Base-by-base conservation (phyloP, 1,284 basidiomycete species). In the Rhodotorula sp. region DNA sequence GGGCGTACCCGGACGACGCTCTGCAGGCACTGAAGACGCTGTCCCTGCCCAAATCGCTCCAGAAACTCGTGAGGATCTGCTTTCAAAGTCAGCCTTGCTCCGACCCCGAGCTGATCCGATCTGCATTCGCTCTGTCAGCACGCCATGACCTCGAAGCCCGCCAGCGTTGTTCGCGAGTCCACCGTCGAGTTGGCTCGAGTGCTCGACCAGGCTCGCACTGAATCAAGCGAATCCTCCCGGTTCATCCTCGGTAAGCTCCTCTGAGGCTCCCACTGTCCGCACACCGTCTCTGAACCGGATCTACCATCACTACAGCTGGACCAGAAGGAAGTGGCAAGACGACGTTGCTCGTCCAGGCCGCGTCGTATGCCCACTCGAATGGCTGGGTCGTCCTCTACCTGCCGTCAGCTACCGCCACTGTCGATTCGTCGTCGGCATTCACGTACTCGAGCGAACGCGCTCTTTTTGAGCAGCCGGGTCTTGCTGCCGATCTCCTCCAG, bases 381-480 rank as follows among this genome's bases (percentile, higher is more conserved):
- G 86, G 86, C 21, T 97, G 91, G 90, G 85, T 95, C 52, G 91
- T 95, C 38, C 81, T 97, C 58, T 97, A 95, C 80, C 85, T 93
- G n/a, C 93, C 94, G 4, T 84, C 76, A 87, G 89, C 87, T 2
- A 85, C 88, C 72, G 86, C 85, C 69, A 85, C 92, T 67, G 89
- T 94, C 74, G 88, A 94, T 82, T 92, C 90, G 2, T 88, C 89
- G 1, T 89, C 89, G 0, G 80, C 86, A 3, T 91, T 91, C 79
- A 80, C 83, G 21, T 97, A 97, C 80, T 89, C 92, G 77, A 79
- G 89, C 18, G 84, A 86, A 43, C 89, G 89, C 5, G 87, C 86
- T 77, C 89, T 88, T 2, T 97, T 94, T 80, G 82, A 89, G 61
- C 95, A 97, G 79, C 89, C 90, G 2, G 80, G 82, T 5, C 71